A percentile compares a stretch with the other conserved stretches of the same genome.
phyloP scores from a whole-genome alignment of 2,329 filamentous ascomycete genomes.

The Sporothrix dimorphospora region DNA sequence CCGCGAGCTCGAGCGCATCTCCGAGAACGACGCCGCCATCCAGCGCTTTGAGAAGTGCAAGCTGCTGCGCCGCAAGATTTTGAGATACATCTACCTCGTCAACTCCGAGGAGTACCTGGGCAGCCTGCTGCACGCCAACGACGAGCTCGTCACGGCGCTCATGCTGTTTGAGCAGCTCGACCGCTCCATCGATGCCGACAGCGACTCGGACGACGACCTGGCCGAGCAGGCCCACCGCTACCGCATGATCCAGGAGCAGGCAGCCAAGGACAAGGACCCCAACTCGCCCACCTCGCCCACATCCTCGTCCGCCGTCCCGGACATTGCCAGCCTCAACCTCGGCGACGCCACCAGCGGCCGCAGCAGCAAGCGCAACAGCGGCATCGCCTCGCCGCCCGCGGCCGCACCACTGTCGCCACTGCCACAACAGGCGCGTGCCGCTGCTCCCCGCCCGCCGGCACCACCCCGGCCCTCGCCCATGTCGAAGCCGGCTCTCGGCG shows the following conservation, averaged over 20 bases:
- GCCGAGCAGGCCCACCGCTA: slow-evolving; percentile 69
- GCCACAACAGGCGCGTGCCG: slow-evolving; percentile 40
- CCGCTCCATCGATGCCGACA: slow-evolving; percentile 76
- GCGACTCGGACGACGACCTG: slow-evolving; percentile 69
- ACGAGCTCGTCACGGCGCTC: slow-evolving; percentile 89
- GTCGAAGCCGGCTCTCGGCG: slow-evolving; percentile 47
- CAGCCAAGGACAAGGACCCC: slow-evolving; percentile 56
- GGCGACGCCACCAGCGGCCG: slow-evolving; percentile 27
- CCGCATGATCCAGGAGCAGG: slow-evolving; percentile 42
- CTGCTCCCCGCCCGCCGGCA: slow-evolving; percentile 47
- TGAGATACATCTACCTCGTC: slow-evolving; percentile 91
- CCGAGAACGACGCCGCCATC: slow-evolving; percentile 76
- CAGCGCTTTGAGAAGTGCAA: slow-evolving; percentile 86
- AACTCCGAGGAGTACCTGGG: slow-evolving; percentile 92
- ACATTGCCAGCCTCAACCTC: slow-evolving; percentile 52
- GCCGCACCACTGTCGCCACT: background rate
- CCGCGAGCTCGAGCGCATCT: slow-evolving; percentile 83
- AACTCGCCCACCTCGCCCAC: slow-evolving; percentile 48
- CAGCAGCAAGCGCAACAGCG: slow-evolving; percentile 10
- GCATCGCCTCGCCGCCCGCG: background rate
- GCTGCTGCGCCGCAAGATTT: slow-evolving; percentile 75
- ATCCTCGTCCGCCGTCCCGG: slow-evolving; percentile 43
- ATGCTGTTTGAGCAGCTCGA: slow-evolving; percentile 96
- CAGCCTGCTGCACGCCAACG: slow-evolving; percentile 88
- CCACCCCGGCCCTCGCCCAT: slow-evolving; percentile 52